These are phyloP conservation scores for Plasmodium relictum DNA, from an alignment of 169 alveolate genomes.

Conservation along the genomic window DNA sequence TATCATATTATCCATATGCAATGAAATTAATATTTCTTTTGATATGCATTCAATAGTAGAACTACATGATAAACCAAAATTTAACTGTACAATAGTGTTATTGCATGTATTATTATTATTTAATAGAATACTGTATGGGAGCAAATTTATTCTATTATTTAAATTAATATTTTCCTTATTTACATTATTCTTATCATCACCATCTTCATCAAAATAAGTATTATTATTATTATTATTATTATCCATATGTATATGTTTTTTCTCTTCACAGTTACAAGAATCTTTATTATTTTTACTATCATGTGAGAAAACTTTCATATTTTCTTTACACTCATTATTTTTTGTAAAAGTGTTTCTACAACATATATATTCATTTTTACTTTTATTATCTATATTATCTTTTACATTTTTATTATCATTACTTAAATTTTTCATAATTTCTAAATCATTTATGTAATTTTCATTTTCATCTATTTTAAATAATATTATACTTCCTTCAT, in stretches of 20 bases:
- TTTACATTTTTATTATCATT: background rate
- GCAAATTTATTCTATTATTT: constrained; percentile 32
- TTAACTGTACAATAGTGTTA: constrained; percentile 53
- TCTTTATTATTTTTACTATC: background rate
- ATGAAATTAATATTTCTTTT: constrained; percentile 61
- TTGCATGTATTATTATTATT: constrained; percentile 53
- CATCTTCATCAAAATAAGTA: background rate
- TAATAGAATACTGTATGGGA: constrained; percentile 63
- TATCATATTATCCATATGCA: constrained; percentile 46
- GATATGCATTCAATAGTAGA: constrained; percentile 69
- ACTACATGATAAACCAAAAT: constrained; percentile 63
- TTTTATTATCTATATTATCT: background rate
- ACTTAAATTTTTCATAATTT: background rate
- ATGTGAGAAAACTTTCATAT: background rate
- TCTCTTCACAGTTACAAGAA: background rate
- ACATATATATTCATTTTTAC: background rate
- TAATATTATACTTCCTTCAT: constrained; percentile 64
- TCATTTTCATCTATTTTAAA: constrained; percentile 45
- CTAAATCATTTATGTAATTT: background rate
- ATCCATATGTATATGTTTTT: background rate
- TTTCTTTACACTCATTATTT: background rate
- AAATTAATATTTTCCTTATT: background rate
- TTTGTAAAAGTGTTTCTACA: no score
- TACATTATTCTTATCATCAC: background rate
- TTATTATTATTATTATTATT: background rate